Percentiles rank a stretch among this genome's conserved stretches.
Conservation (phyloP, 2,329 filamentous ascomycete species). For the Shiraia sp. region DNA sequence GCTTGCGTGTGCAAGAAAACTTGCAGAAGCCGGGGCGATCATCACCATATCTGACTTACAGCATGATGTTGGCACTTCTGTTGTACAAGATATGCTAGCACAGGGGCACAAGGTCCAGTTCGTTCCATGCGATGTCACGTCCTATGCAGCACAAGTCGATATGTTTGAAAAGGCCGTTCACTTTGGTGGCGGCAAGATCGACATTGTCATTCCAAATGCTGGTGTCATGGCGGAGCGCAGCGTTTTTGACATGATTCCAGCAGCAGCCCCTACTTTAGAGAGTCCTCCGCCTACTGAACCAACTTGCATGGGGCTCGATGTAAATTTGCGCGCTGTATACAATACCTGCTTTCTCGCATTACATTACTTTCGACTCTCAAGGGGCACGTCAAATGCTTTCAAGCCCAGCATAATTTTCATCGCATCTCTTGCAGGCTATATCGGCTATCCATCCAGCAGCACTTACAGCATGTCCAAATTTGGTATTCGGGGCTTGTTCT, state of each 20-base stretch:
- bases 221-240: conserved; percentile 30
- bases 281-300: conserved; percentile 22
- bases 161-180: conserved; percentile 37
- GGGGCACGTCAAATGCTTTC: conserved; percentile 10
- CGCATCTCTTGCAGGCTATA: conserved; percentile 26
- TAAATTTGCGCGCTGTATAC: conserved; percentile 29
- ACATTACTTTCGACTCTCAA: conserved; percentile 29
- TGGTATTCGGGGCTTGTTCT: conserved; percentile 32
- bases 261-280: conserved; percentile 9
- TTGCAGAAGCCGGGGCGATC: conserved; percentile 25
- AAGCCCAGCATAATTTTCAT: conserved; percentile 26
- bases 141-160: conserved; percentile 28
- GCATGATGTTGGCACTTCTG: conserved; percentile 12
- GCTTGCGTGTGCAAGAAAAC: conserved; percentile 19
- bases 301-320: conserved; percentile 16
- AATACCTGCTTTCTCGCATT: conserved; percentile 30
- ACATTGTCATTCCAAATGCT: conserved; percentile 37
- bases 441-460: conserved; percentile 22
- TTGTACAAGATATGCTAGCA: conserved; percentile 12
- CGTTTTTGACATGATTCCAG: conserved; percentile 26
- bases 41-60: conserved; percentile 32
- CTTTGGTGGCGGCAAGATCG: conserved; percentile 29
- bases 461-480: conserved; percentile 36
- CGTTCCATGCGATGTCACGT: conserved; percentile 35
- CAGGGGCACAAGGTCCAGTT: conserved; percentile 31